Conservation (phyloP, 1,139 yeast genomes). For the Nadsonia commutata region DNA sequence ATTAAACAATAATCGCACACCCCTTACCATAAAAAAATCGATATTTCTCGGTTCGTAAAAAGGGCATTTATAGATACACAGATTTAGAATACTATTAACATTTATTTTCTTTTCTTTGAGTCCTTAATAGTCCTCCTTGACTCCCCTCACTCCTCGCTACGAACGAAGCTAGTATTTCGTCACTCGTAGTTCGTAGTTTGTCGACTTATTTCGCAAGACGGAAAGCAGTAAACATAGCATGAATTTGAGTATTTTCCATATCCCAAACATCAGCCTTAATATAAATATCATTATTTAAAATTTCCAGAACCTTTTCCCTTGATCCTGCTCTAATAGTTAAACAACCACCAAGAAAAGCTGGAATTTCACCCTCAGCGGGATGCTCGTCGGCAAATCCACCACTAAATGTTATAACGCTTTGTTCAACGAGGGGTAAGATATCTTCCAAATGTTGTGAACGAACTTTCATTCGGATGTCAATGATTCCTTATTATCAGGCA, state of each 20-base stretch:
- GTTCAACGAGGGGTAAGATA: constrained; percentile 35
- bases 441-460: constrained; percentile 46
- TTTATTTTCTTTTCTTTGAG: too few relatives aligned
- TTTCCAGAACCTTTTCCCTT: constrained; percentile 47
- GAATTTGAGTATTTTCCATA: constrained; percentile 42
- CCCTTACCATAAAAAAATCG: too few relatives aligned
- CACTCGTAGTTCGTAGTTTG: too few relatives aligned
- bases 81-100: too few relatives aligned
- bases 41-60: too few relatives aligned
- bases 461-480: constrained; percentile 32
- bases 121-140: too few relatives aligned
- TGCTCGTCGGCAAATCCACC: constrained; percentile 24
- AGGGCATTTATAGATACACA: too few relatives aligned
- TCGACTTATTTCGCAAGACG: not conserved
- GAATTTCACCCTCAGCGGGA: constrained; percentile 26
- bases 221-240: constrained; percentile 27
- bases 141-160: too few relatives aligned
- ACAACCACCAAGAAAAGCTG: constrained; percentile 57
- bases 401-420: constrained; percentile 27
- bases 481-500: constrained; percentile 52
- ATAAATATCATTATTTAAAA: constrained; percentile 50
- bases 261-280: constrained; percentile 66
- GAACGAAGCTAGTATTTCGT: too few relatives aligned
- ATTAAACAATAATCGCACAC: too few relatives aligned
- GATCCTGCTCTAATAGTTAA: constrained; percentile 48